Conservation (phyloP, 192 early-diverging fungal species). For the Phycomyces nitens region DNA sequence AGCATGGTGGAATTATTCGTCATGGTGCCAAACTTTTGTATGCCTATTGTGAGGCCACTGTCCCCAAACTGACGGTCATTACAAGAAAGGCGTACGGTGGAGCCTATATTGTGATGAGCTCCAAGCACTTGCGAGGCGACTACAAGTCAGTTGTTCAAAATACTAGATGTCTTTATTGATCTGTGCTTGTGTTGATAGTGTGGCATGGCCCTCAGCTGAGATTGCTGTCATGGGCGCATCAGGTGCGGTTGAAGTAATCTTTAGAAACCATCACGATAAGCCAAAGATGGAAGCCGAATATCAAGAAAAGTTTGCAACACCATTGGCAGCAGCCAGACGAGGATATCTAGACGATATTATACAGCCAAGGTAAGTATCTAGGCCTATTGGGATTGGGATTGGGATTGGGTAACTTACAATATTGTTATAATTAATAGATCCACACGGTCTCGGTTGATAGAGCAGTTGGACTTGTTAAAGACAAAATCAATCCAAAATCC, state of each 20-base stretch:
- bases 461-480: conserved; percentile 80
- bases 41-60: conserved; percentile 95
- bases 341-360: conserved; percentile 83
- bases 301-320: conserved; percentile 89
- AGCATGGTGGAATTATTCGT: conserved; percentile 94
- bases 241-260: conserved; percentile 97
- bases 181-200: conserved; percentile 44
- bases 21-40: conserved; percentile 96
- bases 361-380: conserved; percentile 28
- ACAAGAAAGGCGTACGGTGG: conserved; percentile 97
- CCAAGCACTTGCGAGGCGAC: conserved; percentile 94
- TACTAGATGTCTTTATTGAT: not conserved
- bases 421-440: conserved; percentile 35
- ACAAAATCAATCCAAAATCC: conserved; percentile 75
- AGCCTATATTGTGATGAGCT: conserved; percentile 96
- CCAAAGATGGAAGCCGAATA: conserved; percentile 81
- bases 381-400: not conserved
- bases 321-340: conserved; percentile 87
- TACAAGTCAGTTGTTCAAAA: conserved; percentile 35
- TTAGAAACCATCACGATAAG: conserved; percentile 63
- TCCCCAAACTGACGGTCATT: conserved; percentile 94
- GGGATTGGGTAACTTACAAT: not conserved
- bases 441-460: conserved; percentile 81
- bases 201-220: conserved; percentile 95
- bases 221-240: conserved; percentile 98